Conservation (phyloP, 2,329 filamentous ascomycete genomes). For the Alternaria arbusti region DNA sequence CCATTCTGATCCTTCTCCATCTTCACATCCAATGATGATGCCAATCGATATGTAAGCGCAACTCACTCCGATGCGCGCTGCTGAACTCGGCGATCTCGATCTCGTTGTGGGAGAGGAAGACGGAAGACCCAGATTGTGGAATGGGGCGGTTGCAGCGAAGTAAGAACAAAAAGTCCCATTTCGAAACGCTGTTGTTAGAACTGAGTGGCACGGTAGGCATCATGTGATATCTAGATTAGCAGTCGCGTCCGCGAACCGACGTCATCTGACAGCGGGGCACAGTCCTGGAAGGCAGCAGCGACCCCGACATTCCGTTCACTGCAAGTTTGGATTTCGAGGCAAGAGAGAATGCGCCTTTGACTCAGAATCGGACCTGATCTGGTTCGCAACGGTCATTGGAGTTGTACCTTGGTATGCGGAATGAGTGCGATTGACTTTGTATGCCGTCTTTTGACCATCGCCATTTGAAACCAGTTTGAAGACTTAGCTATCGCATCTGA, state of each 20-base stretch:
- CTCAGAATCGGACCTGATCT: neutral
- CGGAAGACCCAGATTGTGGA: neutral
- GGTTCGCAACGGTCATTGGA: neutral
- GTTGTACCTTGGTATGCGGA: neutral
- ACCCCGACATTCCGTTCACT: neutral
- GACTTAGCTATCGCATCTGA: neutral
- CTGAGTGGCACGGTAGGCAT: neutral
- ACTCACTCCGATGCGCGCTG: neutral
- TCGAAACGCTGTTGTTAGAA: neutral
- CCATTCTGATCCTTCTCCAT: neutral
- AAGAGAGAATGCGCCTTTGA: neutral
- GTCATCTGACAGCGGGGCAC: neutral
- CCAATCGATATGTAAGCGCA: neutral
- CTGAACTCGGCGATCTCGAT: neutral
- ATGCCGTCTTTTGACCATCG: neutral
- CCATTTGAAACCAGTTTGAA: neutral
- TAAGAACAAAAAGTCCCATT: neutral
- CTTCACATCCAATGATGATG: neutral
- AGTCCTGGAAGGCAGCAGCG: neutral
- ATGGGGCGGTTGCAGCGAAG: neutral
- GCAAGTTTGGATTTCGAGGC: neutral
- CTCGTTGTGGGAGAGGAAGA: neutral
- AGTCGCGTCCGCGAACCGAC: neutral
- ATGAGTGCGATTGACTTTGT: neutral
- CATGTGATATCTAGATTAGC: neutral